Conservation (phyloP, 306 rosid genomes). For the Dalbergia oliveri region DNA sequence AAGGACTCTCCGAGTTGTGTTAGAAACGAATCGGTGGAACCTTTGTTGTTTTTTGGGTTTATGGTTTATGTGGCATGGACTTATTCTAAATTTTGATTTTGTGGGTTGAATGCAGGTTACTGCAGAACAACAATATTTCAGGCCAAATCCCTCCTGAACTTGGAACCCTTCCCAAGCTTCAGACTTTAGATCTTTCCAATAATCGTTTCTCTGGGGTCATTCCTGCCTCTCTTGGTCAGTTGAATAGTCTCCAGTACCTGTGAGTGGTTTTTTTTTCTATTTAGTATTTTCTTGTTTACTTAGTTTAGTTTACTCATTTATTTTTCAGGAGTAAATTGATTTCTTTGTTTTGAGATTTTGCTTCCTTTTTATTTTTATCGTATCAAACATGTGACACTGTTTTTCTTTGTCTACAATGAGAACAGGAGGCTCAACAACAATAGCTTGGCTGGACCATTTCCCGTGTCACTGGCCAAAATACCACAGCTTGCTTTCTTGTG, state of each 20-base stretch:
- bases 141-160: constrained; percentile 81
- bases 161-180: constrained; percentile 75
- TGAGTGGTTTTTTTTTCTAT: constrained; percentile 51
- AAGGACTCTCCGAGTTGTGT: constrained; percentile 29
- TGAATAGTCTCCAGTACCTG: constrained; percentile 78
- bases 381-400: constrained; percentile 26
- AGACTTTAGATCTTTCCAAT: constrained; percentile 91
- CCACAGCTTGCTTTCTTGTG: constrained; percentile 97
- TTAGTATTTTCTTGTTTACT: constrained; percentile 28
- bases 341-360: constrained; percentile 30
- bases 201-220: constrained; percentile 73
- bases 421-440: constrained; percentile 96
- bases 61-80: constrained; percentile 12
- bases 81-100: constrained; percentile 15
- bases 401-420: constrained; percentile 55
- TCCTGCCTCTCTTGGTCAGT: constrained; percentile 71
- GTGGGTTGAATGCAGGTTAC: constrained; percentile 56
- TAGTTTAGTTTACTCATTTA: neutral
- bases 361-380: neutral
- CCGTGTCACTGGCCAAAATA: constrained; percentile 72
- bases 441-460: constrained; percentile 90
- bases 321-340: neutral
- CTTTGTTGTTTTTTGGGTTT: neutral
- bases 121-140: constrained; percentile 93
- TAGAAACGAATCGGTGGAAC: neutral